Conservation (phyloP, 2,329 filamentous ascomycete genomes). For the Pyrenophora tritici-repentis region DNA sequence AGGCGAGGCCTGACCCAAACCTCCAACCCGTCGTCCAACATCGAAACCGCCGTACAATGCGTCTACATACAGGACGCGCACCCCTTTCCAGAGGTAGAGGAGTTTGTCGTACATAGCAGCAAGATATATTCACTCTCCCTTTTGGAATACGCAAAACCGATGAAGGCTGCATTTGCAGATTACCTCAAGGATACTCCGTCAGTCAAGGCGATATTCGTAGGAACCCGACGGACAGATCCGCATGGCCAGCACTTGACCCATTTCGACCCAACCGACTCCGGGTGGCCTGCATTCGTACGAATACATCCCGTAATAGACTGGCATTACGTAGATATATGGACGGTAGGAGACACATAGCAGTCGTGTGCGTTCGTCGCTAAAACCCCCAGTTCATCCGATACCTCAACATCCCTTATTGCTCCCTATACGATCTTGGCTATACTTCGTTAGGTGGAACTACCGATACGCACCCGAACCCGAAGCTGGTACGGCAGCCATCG, state of each 20-base stretch:
- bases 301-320: conserved; percentile 96
- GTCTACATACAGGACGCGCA: conserved; percentile 88
- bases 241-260: conserved; percentile 78
- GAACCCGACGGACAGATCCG: conserved; percentile 88
- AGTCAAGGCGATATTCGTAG: conserved; percentile 82
- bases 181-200: conserved; percentile 70
- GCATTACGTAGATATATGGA: conserved; percentile 96
- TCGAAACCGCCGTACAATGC: conserved; percentile 64
- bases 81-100: conserved; percentile 84
- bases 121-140: conserved; percentile 75
- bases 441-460: conserved; percentile 88
- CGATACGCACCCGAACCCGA: conserved; percentile 89
- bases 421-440: conserved; percentile 85
- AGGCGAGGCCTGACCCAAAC: conserved; percentile 36
- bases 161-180: conserved; percentile 78
- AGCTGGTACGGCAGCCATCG: conserved; percentile 44
- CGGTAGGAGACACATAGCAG: conserved; percentile 60
- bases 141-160: conserved; percentile 73
- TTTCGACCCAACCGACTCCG: conserved; percentile 85
- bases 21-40: conserved; percentile 23
- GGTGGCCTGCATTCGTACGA: conserved; percentile 91
- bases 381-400: conserved; percentile 72
- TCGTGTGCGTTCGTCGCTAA: not conserved
- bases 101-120: conserved; percentile 74
- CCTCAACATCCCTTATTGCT: conserved; percentile 80